Conservation (phyloP, 805 yeast species). For the Candida taoyuanica region DNA sequence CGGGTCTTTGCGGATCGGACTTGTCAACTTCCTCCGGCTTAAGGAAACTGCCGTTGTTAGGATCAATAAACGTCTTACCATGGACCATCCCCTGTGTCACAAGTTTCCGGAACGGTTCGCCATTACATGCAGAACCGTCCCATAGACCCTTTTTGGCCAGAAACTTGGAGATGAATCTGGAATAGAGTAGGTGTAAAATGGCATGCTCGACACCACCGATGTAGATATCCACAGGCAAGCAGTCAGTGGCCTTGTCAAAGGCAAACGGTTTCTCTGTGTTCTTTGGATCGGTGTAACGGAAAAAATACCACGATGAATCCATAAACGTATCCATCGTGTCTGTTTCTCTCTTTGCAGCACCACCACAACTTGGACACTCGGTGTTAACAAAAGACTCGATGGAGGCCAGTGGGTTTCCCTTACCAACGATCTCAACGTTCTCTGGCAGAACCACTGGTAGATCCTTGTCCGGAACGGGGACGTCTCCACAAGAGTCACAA, state of each 20-base stretch:
- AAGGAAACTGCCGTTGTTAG: conserved; percentile 66
- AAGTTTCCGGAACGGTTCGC: conserved; percentile 78
- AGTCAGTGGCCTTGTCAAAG: conserved; percentile 40
- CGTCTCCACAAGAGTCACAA: conserved; percentile 81
- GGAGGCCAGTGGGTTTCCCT: conserved; percentile 64
- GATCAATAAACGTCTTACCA: conserved; percentile 76
- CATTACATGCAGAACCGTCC: conserved; percentile 51
- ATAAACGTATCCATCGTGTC: conserved; percentile 99
- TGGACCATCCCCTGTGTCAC: conserved; percentile 99
- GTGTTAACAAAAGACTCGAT: conserved; percentile 66
- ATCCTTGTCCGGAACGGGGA: conserved; percentile 85
- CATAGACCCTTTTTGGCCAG: conserved; percentile 62
- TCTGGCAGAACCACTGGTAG: conserved; percentile 80
- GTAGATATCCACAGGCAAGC: conserved; percentile 85
- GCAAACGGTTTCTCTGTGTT: conserved; percentile 54
- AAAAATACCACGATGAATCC: conserved; percentile 96
- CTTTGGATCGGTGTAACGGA: conserved; percentile 74
- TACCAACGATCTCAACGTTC: conserved; percentile 43
- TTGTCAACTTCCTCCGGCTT: conserved; percentile 70
- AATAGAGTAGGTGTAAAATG: conserved; percentile 80
- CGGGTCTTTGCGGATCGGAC: conserved; percentile 37
- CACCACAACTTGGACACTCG: conserved; percentile 77
- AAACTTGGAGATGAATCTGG: conserved; percentile 83
- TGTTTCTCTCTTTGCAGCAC: conserved; percentile 77
- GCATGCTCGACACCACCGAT: conserved; percentile 98